Evolutionary conservation across 768 basidiomycete species (phyloP), one percentile per base, ranked within the genome.

Genomic region (Coprinopsis sp.): DNA sequence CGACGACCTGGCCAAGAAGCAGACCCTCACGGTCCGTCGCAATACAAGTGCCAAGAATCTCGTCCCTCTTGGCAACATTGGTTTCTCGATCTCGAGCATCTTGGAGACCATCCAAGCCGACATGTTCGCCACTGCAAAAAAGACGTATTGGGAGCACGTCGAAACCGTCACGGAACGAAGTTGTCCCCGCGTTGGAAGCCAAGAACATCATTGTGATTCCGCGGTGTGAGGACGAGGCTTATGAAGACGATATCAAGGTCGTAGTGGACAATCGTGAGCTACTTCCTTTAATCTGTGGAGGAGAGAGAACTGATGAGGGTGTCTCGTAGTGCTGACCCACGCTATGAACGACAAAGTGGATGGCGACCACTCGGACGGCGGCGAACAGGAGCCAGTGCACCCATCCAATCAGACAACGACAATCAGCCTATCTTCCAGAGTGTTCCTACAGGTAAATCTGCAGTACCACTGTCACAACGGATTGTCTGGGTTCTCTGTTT

Each of bases 241-340:
- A 96, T 60, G 96, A 99, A 65, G 95, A 99, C 62, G 90, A 93
- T 58, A 97, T 99, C 76, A 98, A 99, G 73, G 92, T 58, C 76
- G 89, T 51, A 91, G 85, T 60, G 91, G 82, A 47, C 74, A 81
- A 64, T 80, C 86, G 90, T 94, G 66, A 73, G 71, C 68, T 18
- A 48, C 54, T 58, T 53, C 51, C 50, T 49, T 33, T 31, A n/a
- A n/a, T n/a, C n/a, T n/a, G n/a, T n/a, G n/a, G n/a, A n/a, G n/a
- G n/a, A n/a, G n/a, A n/a, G n/a, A n/a, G n/a, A n/a, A n/a, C n/a
- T n/a, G n/a, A 33, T 58, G 31, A 51, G 49, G 21, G 51, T 51
- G 37, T 31, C 49, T 45, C 55, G 49, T 54, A 92, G 87, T 52
- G 76, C 87, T 50, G 91, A 93, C 63, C 87, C 82, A 4, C 84